Percentiles rank a stretch among this genome's conserved stretches.
phyloP scores from a whole-genome alignment of 164 flowering plant species.

The Platanus orientalis region DNA sequence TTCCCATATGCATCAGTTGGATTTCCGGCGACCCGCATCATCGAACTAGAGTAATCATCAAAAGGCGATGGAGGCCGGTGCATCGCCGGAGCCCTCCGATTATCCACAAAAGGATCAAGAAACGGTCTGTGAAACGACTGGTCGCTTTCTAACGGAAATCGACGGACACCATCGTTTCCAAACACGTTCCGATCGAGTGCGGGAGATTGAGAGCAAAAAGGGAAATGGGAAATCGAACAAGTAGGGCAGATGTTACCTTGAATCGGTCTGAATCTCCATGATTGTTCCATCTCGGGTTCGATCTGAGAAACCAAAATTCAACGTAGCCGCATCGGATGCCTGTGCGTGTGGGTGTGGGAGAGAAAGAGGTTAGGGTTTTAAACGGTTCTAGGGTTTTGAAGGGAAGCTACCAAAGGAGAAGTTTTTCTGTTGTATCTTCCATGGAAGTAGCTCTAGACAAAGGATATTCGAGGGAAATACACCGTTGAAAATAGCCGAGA shows the following conservation, averaged over 20 bases:
- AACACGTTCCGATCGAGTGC: slow-evolving; percentile 21
- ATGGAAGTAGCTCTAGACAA: no score
- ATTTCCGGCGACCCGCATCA: slow-evolving; percentile 1
- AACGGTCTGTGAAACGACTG: slow-evolving; percentile 21
- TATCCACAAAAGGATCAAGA: slow-evolving; percentile 26
- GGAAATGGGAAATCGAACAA: slow-evolving; percentile 63
- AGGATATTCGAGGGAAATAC: no score
- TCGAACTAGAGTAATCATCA: slow-evolving; percentile 1
- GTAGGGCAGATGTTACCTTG: slow-evolving; percentile 51
- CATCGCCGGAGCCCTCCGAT: slow-evolving; percentile 8
- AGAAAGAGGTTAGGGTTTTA: neutral
- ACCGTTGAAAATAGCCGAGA: no score
- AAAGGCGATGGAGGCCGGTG: slow-evolving; percentile 7
- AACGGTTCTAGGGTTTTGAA: neutral
- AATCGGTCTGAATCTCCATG: slow-evolving; percentile 50
- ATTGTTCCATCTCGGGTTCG: slow-evolving; percentile 32
- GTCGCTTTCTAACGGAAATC: slow-evolving; percentile 14
- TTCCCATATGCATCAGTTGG: slow-evolving; percentile 18
- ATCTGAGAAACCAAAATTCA: neutral
- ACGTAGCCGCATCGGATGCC: neutral
- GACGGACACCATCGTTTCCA: slow-evolving; percentile 5
- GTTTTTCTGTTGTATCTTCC: no score
- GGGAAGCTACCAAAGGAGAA: neutral
- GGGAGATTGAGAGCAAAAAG: slow-evolving; percentile 57
- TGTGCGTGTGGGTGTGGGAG: neutral